Evolutionary conservation across 208 protist species (phyloP).

Genomic region (Trichomonas tenax): DNA sequence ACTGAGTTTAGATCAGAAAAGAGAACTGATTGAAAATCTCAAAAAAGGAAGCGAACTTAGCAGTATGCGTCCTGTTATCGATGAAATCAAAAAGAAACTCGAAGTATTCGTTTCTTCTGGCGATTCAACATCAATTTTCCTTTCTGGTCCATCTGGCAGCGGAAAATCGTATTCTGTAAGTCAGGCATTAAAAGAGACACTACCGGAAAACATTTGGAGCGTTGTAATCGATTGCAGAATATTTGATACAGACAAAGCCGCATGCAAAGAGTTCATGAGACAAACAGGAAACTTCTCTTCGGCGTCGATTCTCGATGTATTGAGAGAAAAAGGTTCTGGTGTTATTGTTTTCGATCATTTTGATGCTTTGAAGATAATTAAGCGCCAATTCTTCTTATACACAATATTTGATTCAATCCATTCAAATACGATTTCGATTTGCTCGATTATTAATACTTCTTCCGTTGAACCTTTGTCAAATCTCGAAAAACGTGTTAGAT

Average conservation of each 20-base stretch:
- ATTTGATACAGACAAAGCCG: not conserved
- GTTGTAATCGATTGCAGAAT: not conserved
- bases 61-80: not conserved
- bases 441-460: not conserved
- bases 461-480: not conserved
- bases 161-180: not conserved
- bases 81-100: not conserved
- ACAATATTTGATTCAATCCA: slow-evolving; percentile 3
- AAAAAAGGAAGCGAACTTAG: not conserved
- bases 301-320: not conserved
- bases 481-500: slow-evolving; percentile 16
- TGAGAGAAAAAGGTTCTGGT: not conserved
- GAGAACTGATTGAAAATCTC: not conserved
- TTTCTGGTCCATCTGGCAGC: not conserved
- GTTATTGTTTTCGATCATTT: not conserved
- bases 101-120: not conserved
- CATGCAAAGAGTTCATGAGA: not conserved
- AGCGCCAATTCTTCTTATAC: not conserved
- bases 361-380: not conserved
- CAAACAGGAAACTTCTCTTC: not conserved
- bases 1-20: not conserved
- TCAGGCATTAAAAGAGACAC: not conserved
- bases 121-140: not conserved
- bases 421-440: not conserved
- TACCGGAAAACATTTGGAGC: not conserved